Evolutionary conservation across 2,329 filamentous ascomycete species (phyloP).

Genomic region (Ascocoryne sarcoides): DNA sequence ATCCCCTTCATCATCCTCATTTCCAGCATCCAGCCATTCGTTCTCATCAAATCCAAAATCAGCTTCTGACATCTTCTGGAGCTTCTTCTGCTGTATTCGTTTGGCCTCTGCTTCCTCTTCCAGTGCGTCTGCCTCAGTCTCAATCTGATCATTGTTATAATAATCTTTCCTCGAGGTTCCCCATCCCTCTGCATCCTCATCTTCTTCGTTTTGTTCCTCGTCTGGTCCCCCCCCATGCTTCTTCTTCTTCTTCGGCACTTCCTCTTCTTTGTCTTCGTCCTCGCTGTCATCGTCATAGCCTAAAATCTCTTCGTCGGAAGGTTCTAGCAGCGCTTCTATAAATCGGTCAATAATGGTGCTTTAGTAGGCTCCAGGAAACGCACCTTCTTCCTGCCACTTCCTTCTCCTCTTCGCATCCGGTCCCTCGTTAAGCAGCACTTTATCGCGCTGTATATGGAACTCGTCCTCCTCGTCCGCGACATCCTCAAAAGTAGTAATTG

Average conservation of each 20-base stretch:
- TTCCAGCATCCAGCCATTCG: constrained; percentile 64
- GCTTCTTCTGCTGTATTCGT: constrained; percentile 80
- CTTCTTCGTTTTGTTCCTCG: constrained; percentile 47
- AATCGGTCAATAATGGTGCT: constrained; percentile 2
- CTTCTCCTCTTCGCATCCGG: constrained; percentile 70
- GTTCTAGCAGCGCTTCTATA: constrained; percentile 43
- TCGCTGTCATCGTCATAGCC: constrained; percentile 38
- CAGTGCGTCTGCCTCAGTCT: constrained; percentile 61
- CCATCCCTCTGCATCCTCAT: constrained; percentile 64
- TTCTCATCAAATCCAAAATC: constrained; percentile 91
- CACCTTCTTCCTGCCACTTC: constrained; percentile 59
- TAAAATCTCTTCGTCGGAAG: constrained; percentile 55
- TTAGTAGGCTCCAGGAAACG: constrained; percentile 7
- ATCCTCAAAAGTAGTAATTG: constrained; percentile 57
- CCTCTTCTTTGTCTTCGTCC: constrained; percentile 32
- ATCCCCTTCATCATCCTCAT: constrained; percentile 40
- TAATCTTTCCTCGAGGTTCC: constrained; percentile 83
- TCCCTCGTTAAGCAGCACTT: constrained; percentile 75
- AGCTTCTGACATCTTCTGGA: constrained; percentile 79
- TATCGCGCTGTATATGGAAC: constrained; percentile 80
- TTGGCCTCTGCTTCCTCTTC: constrained; percentile 90
- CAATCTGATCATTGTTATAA: constrained; percentile 74
- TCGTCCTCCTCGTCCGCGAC: constrained; percentile 92
- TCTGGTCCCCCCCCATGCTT: constrained; percentile 45
- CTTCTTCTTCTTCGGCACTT: constrained; percentile 32